Conservation (phyloP, 768 basidiomycete genomes). For the Boletus rubescentipes region DNA sequence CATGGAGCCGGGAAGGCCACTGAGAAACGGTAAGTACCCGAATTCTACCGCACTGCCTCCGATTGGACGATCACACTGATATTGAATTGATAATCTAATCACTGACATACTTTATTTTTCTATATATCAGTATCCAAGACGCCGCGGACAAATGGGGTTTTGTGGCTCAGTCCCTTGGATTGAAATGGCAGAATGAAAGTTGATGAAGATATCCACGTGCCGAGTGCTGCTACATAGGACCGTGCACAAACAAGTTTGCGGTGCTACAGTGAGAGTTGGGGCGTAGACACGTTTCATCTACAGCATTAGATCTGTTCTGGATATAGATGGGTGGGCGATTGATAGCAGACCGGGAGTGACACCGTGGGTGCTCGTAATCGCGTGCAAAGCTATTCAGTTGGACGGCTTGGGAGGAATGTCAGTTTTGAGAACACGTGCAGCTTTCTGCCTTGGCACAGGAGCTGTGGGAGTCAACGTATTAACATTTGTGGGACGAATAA, state of each 20-base stretch:
- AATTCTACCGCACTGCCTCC: not conserved
- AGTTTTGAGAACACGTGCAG: slow-evolving; percentile 81
- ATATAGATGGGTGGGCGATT: not conserved
- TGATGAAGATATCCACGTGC: slow-evolving; percentile 4
- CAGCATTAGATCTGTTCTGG: not conserved
- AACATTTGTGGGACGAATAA: slow-evolving; percentile 5
- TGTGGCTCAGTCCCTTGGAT: slow-evolving; percentile 63
- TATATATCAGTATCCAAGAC: slow-evolving; percentile 64
- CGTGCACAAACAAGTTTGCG: not conserved
- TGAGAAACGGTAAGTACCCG: slow-evolving; percentile 51
- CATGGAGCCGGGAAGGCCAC: slow-evolving; percentile 82
- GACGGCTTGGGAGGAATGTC: slow-evolving; percentile 46
- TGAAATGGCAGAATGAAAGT: slow-evolving; percentile 33
- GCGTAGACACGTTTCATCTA: not conserved
- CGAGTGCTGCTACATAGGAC: not conserved
- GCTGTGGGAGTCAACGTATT: slow-evolving; percentile 47
- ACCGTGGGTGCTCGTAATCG: not conserved
- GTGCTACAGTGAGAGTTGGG: not conserved
- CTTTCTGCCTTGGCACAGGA: slow-evolving; percentile 86
- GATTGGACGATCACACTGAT: not conserved
- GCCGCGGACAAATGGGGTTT: slow-evolving; percentile 79
- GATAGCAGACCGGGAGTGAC: not conserved
- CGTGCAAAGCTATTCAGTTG: slow-evolving; percentile 5
- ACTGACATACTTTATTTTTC: not conserved
- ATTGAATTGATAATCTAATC: slow-evolving; percentile 13